Conservation (phyloP, 179 eudicot genomes). For the Drosera spatulata region DNA sequence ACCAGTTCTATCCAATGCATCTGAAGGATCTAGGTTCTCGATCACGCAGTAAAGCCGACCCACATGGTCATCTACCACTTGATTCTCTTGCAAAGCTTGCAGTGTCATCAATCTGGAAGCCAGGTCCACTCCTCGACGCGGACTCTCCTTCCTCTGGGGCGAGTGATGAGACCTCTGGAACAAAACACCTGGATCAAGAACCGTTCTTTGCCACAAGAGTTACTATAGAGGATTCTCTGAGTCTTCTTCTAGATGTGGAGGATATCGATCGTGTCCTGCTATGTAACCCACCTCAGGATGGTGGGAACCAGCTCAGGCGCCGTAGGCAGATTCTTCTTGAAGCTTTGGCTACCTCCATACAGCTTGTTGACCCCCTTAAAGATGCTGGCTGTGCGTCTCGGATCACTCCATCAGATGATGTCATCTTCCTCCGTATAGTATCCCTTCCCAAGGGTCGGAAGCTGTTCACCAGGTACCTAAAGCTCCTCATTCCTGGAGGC, state of each 20-base stretch:
- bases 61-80: slow-evolving; percentile 78
- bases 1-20: slow-evolving; percentile 76
- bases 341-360: slow-evolving; percentile 80
- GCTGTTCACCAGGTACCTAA: slow-evolving; percentile 58
- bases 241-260: slow-evolving; percentile 82
- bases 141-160: slow-evolving; percentile 32
- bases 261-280: slow-evolving; percentile 79
- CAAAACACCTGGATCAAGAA: slow-evolving; percentile 78
- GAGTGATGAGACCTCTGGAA: slow-evolving; percentile 22
- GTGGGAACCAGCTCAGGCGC: slow-evolving; percentile 56
- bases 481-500: slow-evolving; percentile 47
- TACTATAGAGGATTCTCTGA: slow-evolving; percentile 74
- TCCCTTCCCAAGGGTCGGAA: slow-evolving; percentile 90
- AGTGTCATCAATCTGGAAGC: slow-evolving; percentile 81
- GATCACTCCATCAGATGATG: slow-evolving; percentile 52
- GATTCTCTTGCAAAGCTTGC: slow-evolving; percentile 81
- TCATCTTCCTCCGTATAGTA: slow-evolving; percentile 69
- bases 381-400: slow-evolving; percentile 37
- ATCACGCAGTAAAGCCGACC: slow-evolving; percentile 59
- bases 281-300: slow-evolving; percentile 71
- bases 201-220: slow-evolving; percentile 97
- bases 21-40: slow-evolving; percentile 55
- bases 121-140: slow-evolving; percentile 78
- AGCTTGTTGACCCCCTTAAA: slow-evolving; percentile 81
- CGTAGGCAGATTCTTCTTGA: slow-evolving; percentile 72